Evolutionary conservation across 2,329 filamentous ascomycete species (phyloP).

Genomic region (Neonectria magnoliae): DNA sequence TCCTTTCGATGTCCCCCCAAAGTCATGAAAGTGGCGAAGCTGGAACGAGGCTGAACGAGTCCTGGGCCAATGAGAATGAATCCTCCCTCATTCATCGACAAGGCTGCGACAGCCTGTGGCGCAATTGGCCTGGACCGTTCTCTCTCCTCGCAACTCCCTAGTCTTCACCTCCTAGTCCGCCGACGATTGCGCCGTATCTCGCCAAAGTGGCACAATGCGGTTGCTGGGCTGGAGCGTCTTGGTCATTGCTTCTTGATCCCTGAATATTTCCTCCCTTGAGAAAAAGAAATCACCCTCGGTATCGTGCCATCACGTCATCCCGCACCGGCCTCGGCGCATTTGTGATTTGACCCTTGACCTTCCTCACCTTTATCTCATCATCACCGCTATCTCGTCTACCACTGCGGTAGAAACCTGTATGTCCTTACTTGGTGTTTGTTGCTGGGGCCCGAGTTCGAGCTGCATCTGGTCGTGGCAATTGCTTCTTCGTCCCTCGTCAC

Average conservation of each 20-base stretch:
- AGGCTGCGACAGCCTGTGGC: conserved; percentile 17
- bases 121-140: conserved; percentile 4
- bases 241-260: conserved; percentile 7
- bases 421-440: conserved; percentile 2
- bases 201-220: conserved; percentile 30
- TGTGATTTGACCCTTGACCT: not conserved
- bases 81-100: not conserved
- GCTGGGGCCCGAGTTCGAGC: not conserved
- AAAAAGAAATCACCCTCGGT: conserved; percentile 4
- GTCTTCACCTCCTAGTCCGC: not conserved
- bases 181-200: conserved; percentile 19
- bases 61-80: not conserved
- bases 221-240: not conserved
- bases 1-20: not conserved
- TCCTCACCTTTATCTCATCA: conserved; percentile 4
- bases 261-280: conserved; percentile 1
- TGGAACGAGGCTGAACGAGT: conserved; percentile 3
- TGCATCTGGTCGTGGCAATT: not conserved
- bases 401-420: conserved; percentile 8
- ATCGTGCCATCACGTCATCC: conserved; percentile 21
- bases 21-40: not conserved
- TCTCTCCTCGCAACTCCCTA: not conserved
- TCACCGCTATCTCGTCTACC: conserved; percentile 9
- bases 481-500: not conserved
- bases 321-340: conserved; percentile 12